Conservation (phyloP, 1,284 basidiomycete species). For the Cryptococcus sp. region DNA sequence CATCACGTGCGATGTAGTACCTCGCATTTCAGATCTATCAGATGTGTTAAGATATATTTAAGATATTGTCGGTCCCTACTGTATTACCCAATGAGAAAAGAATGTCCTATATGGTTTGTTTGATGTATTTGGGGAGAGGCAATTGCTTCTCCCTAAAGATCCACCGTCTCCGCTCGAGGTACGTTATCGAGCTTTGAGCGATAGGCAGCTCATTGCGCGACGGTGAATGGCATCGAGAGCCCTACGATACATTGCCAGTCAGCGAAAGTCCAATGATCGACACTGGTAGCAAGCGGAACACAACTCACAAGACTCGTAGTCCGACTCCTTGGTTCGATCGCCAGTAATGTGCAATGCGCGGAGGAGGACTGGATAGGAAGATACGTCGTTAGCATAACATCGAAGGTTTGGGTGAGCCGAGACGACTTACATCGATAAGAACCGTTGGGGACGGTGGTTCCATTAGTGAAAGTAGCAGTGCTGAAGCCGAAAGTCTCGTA, state of each 20-base stretch:
- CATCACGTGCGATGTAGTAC: no score
- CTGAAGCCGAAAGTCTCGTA: conserved; percentile 55
- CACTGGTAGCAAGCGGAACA: background rate
- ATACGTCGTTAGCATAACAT: background rate
- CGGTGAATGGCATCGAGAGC: conserved; percentile 27
- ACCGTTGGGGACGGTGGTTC: conserved; percentile 64
- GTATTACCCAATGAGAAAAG: no score
- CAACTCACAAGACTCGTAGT: conserved; percentile 62
- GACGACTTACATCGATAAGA: conserved; percentile 56
- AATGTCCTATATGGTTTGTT: no score
- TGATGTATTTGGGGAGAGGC: no score
- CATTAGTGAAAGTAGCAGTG: conserved; percentile 60
- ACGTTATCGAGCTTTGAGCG: no score
- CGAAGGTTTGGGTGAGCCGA: background rate
- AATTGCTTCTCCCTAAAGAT: no score
- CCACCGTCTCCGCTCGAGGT: no score
- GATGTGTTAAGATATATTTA: no score
- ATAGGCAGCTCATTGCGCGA: conserved; percentile 13
- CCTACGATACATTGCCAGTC: conserved; percentile 7
- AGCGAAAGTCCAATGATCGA: background rate
- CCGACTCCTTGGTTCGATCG: conserved; percentile 56
- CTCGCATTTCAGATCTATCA: no score
- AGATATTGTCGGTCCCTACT: no score
- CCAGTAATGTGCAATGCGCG: conserved; percentile 65
- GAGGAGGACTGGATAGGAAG: conserved; percentile 56